Base-by-base conservation (phyloP, 78 protist genomes). In the Dictyostelium purpureum region DNA sequence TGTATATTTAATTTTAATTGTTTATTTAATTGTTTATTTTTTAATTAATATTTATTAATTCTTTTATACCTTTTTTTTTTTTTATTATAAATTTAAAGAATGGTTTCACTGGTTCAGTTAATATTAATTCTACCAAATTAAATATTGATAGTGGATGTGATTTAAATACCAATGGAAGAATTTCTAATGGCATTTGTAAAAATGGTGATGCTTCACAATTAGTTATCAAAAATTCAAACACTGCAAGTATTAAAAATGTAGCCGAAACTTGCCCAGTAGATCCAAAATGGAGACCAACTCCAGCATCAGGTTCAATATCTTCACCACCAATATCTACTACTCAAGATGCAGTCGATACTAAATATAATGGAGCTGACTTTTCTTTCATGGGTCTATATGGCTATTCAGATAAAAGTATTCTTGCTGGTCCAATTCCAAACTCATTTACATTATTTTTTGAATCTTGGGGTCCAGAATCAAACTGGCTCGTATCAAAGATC, bases 201-300 rank as follows among this genome's bases (percentile, higher is more conserved):
- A 26, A n/a, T 6, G 76, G 76, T n/a, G 33, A 14, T n/a, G 0
- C 0, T 3, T 69, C 76, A 38, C 35, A 69, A 63, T 63, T 63
- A 2, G 71, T 63, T 6, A 35, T 69, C 31, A 40, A n/a, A 21
- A 52, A 28, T 40, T 14, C 24, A n/a, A 31, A 18, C 10, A 26
- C 45, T 26, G 33, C 54, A 19, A 69, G 35, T n/a, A 69, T 51
- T 6, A 31, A 26, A n/a, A 42, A 33, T n/a, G 11, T 2, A 2
- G 1, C 35, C 35, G 21, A 11, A 26, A 26, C 33, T 57, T 81
- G 89, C 52, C 69, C 89, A 51, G 52, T 78, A 21, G 14, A 40
- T 18, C 33, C 79, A 11, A 67, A 63, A 12, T 81, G 89, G 89
- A 24, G 89, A 47, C 89, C 77, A 81, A 67, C 42, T 3, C 75